These are phyloP conservation scores for Prunus davidiana DNA, from an alignment of 306 rosid genomes.

Conservation along the genomic window DNA sequence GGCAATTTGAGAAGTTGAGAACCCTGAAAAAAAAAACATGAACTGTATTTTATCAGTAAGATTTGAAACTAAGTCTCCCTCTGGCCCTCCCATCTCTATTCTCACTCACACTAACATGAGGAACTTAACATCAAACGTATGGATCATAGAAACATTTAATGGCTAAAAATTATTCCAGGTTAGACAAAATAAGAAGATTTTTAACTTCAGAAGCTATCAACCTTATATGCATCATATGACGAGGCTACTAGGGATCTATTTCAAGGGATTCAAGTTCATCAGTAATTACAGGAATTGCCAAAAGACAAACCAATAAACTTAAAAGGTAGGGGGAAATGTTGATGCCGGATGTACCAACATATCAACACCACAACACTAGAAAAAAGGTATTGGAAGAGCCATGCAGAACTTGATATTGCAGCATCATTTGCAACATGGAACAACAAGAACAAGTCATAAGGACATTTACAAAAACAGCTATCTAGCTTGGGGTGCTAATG, in stretches of 20 bases:
- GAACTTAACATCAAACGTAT: not conserved
- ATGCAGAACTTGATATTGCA: not conserved
- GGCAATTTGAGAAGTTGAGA: constrained; percentile 61
- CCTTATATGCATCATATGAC: not conserved
- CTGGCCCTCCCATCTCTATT: not conserved
- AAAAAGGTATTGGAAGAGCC: not conserved
- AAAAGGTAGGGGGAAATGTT: not conserved
- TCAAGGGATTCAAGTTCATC: no score
- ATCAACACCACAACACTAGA: not conserved
- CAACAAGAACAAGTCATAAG: not conserved
- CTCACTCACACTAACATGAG: not conserved
- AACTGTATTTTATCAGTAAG: not conserved
- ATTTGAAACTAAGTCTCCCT: not conserved
- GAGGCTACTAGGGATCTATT: not conserved
- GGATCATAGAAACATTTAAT: not conserved
- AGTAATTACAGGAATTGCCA: not conserved
- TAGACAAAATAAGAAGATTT: not conserved
- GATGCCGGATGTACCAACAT: not conserved
- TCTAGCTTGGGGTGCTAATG: not conserved
- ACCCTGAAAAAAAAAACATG: constrained; percentile 48
- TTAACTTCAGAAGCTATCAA: not conserved
- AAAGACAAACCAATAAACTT: not conserved
- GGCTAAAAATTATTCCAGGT: not conserved
- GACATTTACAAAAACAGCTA: not conserved
- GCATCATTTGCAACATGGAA: not conserved